A percentile compares a stretch with the other conserved stretches of the same genome.
These are phyloP conservation scores for Tarenaya hassleriana DNA, from an alignment of 345 rosid genomes.

Conservation along the genomic window DNA sequence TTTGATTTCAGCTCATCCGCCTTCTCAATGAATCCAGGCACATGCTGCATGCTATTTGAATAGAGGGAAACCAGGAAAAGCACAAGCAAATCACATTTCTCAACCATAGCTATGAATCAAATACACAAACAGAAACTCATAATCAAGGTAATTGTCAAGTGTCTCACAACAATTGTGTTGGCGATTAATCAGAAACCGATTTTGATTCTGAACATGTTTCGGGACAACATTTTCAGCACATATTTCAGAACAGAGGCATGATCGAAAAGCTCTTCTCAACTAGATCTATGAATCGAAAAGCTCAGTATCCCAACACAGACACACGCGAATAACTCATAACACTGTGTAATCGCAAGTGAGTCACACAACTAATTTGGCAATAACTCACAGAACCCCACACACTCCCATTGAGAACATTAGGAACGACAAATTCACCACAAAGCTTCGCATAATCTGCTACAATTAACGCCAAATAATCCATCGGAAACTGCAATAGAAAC, in stretches of 20 bases:
- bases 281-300: too few relatives aligned
- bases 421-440: too few relatives aligned
- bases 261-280: too few relatives aligned
- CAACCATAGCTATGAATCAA: background rate
- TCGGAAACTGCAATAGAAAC: background rate
- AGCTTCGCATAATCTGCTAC: background rate
- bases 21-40: slow-evolving; percentile 90
- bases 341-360: too few relatives aligned
- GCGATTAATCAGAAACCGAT: background rate
- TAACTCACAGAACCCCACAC: too few relatives aligned
- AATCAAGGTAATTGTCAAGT: too few relatives aligned
- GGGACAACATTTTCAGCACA: background rate
- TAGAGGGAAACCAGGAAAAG: background rate
- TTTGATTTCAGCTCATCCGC: slow-evolving; percentile 76
- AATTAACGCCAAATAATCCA: background rate
- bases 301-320: too few relatives aligned
- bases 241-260: background rate
- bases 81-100: slow-evolving; percentile 1
- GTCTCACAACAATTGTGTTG: background rate
- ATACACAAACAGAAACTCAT: background rate
- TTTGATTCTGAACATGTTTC: background rate
- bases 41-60: slow-evolving; percentile 66
- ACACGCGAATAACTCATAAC: background rate
- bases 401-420: too few relatives aligned
- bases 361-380: background rate